phyloP scores from a whole-genome alignment of 352 stramenopile species.

The Globisporangium uncinulatum region DNA sequence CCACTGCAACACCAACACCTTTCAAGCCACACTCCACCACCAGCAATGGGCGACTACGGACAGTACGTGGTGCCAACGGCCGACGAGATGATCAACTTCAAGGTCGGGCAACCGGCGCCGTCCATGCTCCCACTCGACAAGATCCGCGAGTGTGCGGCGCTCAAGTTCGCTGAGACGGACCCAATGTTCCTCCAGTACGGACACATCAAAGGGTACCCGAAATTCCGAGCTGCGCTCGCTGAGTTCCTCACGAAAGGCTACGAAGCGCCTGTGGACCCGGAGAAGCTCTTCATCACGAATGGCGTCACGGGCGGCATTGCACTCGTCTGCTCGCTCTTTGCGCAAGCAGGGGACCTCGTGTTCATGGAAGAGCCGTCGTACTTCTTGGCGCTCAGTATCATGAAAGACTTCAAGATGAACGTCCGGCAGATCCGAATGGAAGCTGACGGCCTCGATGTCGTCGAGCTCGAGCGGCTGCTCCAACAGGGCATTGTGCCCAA shows the following conservation, averaged over 20 bases:
- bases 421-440: constrained; percentile 90
- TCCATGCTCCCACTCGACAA: constrained; percentile 85
- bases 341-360: constrained; percentile 86
- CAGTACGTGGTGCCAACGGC: constrained; percentile 79
- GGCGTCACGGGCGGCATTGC: constrained; percentile 91
- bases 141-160: constrained; percentile 68
- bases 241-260: constrained; percentile 81
- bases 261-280: constrained; percentile 62
- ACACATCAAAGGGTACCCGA: constrained; percentile 84
- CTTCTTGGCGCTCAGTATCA: constrained; percentile 92
- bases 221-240: constrained; percentile 72
- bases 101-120: constrained; percentile 75
- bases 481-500: constrained; percentile 74
- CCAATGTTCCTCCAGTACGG: constrained; percentile 88
- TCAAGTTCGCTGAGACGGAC: constrained; percentile 84
- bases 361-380: constrained; percentile 93
- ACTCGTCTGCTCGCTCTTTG: constrained; percentile 85
- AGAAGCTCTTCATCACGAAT: constrained; percentile 91
- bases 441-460: constrained; percentile 79
- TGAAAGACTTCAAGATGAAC: constrained; percentile 92
- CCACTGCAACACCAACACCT: not conserved
- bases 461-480: constrained; percentile 82
- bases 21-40: not conserved
- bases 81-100: constrained; percentile 88
- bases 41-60: constrained; percentile 77